Conservation (phyloP, 352 stramenopile genomes). For the Poterioochromonas sp. region DNA sequence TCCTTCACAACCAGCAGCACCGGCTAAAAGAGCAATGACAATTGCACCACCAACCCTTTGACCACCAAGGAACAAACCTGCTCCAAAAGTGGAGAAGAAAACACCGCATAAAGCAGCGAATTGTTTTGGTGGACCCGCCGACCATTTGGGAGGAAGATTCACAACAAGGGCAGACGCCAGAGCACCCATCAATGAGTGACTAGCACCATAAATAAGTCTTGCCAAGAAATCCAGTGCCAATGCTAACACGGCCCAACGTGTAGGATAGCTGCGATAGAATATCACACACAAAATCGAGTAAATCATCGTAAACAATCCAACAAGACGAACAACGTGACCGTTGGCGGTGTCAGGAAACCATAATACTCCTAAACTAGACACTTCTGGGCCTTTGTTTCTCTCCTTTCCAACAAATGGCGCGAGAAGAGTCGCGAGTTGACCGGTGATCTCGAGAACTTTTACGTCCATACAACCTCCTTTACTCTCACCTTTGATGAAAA, state of each 20-base stretch:
- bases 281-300: neutral
- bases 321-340: neutral
- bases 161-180: neutral
- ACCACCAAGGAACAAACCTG: neutral
- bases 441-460: neutral
- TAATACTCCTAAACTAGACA: neutral
- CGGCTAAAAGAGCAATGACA: neutral
- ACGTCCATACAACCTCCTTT: neutral
- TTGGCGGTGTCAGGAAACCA: conserved; percentile 9
- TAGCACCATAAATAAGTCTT: neutral
- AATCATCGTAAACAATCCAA: neutral
- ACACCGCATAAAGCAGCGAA: conserved; percentile 23
- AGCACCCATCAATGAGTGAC: neutral
- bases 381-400: neutral
- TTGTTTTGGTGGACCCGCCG: conserved; percentile 31
- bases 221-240: conserved; percentile 10
- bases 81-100: conserved; percentile 15
- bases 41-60: conserved; percentile 6
- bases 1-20: neutral
- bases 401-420: neutral
- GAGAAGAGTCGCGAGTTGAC: neutral
- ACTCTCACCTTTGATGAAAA: neutral
- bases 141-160: neutral
- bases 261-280: neutral
- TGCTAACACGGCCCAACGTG: conserved; percentile 2